Evolutionary conservation across 2,329 filamentous ascomycete species (phyloP).

Genomic region (Nigrospora sphaerica): DNA sequence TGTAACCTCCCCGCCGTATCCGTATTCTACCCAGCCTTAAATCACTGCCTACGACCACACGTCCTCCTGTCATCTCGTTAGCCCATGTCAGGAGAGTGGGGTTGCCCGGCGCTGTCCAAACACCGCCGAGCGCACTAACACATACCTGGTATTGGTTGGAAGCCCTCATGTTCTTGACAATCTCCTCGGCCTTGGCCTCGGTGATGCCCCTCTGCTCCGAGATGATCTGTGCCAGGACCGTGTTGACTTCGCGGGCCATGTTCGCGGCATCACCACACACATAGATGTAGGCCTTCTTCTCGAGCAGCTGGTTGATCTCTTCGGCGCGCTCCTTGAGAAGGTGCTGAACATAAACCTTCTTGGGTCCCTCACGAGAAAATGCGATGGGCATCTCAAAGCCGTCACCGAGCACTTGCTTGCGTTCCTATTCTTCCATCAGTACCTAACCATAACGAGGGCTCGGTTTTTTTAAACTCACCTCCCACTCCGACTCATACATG

Average conservation of each 20-base stretch:
- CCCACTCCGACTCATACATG: constrained; percentile 85
- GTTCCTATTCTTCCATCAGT: constrained; percentile 52
- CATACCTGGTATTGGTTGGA: constrained; percentile 91
- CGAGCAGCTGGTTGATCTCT: constrained; percentile 80
- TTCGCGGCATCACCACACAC: constrained; percentile 96
- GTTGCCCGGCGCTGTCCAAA: no score
- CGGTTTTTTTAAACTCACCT: constrained; percentile 51
- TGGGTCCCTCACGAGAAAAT: constrained; percentile 79
- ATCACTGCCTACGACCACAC: not conserved
- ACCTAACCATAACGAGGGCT: not conserved
- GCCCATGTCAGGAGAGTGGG: no score
- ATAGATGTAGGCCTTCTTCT: constrained; percentile 89
- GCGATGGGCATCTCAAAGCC: constrained; percentile 87
- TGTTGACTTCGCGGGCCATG: constrained; percentile 92
- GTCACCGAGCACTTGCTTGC: constrained; percentile 76
- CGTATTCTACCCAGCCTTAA: not conserved
- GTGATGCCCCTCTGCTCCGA: constrained; percentile 74
- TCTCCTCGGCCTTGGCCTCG: constrained; percentile 84
- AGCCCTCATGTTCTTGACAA: constrained; percentile 94
- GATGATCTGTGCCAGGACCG: constrained; percentile 80
- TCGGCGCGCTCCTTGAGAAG: constrained; percentile 75
- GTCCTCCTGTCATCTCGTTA: not conserved
- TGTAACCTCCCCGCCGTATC: not conserved
- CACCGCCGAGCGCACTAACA: constrained; percentile 5
- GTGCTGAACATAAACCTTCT: constrained; percentile 98